Percentiles rank a stretch among this genome's conserved stretches.
Conservation (phyloP, 257 asterid species). For the Pogostemon cablin region DNA sequence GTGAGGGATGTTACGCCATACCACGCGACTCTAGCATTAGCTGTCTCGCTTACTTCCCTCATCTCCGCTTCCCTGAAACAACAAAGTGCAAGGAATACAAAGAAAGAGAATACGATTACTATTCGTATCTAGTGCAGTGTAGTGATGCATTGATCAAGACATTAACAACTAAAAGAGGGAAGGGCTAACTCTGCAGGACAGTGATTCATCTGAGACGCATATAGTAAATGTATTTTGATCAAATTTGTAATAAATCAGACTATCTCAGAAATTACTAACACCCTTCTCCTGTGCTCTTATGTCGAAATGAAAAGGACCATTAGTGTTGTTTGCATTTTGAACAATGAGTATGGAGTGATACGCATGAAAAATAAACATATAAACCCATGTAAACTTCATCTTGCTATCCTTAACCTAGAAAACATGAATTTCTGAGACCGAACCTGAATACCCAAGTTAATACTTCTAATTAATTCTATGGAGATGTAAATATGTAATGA, state of each 20-base stretch:
- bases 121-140: not conserved
- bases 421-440: not conserved
- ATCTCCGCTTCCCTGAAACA: conserved; percentile 60
- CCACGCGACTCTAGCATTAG: conserved; percentile 68
- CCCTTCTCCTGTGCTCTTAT: not conserved
- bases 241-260: too few species aligned
- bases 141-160: too few species aligned
- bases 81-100: not conserved
- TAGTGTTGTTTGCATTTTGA: conserved; percentile 1
- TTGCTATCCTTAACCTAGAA: not conserved
- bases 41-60: conserved; percentile 67
- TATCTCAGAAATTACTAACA: not conserved
- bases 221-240: too few species aligned
- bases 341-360: not conserved
- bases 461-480: conserved; percentile 11
- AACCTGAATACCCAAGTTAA: not conserved
- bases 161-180: too few species aligned
- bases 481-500: not conserved
- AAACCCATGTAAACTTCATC: not conserved
- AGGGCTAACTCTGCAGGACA: too few species aligned
- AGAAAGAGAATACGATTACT: not conserved
- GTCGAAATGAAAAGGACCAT: too few species aligned
- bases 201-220: too few species aligned
- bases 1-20: conserved; percentile 59
- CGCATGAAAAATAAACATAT: not conserved